Conservation (phyloP, 2,329 filamentous ascomycete species). For the Cladorrhinum sp. region DNA sequence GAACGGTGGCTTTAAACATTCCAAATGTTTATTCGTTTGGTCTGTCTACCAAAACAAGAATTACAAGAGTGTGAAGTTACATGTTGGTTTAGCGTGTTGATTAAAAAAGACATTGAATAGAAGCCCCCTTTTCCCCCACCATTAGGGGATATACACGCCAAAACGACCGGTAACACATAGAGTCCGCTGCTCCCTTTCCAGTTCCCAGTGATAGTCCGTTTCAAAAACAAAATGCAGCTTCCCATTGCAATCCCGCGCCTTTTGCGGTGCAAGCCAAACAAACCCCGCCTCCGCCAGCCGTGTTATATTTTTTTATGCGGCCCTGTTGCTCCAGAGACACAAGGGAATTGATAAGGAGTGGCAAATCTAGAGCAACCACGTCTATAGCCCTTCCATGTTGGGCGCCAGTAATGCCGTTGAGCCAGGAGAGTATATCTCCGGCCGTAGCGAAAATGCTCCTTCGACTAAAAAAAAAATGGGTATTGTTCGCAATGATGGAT, state of each 20-base stretch:
- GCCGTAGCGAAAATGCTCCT: constrained; percentile 6
- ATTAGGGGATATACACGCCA: constrained; percentile 5
- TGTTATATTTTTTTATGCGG: neutral
- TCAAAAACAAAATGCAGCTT: neutral
- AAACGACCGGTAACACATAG: constrained; percentile 9
- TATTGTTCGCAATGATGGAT: constrained; percentile 11
- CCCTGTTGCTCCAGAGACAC: neutral
- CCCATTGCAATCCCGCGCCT: neutral
- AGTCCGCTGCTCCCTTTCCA: neutral
- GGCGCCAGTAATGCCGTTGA: constrained; percentile 2
- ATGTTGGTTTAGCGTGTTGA: constrained; percentile 1
- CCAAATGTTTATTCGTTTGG: neutral
- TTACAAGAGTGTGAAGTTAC: neutral
- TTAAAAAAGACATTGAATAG: constrained; percentile 13
- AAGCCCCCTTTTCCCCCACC: constrained; percentile 1
- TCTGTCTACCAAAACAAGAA: neutral
- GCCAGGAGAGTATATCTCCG: constrained; percentile 2
- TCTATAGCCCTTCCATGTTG: neutral
- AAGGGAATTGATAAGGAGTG: neutral
- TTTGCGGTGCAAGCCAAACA: neutral
- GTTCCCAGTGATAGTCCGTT: constrained; percentile 4
- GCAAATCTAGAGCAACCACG: neutral
- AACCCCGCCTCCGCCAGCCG: neutral
- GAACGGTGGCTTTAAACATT: neutral
- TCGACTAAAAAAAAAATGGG: constrained; percentile 8